A percentile compares a stretch with the other conserved stretches of the same genome.
Evolutionary conservation across 768 basidiomycete species (phyloP).

Genomic region (Auricularia cornea): DNA sequence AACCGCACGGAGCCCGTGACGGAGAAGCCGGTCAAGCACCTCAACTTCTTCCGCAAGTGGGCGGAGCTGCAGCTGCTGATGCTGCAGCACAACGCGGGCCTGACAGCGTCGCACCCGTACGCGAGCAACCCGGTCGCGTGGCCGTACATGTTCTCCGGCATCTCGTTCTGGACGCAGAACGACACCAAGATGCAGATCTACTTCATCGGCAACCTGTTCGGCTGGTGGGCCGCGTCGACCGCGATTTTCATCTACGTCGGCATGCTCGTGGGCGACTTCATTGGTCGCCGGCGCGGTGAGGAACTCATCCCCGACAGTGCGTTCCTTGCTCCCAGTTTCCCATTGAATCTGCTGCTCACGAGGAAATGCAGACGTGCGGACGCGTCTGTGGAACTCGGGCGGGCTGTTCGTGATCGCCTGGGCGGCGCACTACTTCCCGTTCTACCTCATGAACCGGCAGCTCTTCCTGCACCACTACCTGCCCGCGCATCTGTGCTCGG

Average conservation of each 20-base stretch:
- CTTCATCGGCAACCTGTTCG: constrained; percentile 86
- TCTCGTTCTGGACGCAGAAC: constrained; percentile 96
- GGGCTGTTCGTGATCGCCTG: constrained; percentile 94
- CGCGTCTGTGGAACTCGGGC: constrained; percentile 89
- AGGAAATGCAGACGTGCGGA: constrained; percentile 62
- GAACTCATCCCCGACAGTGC: constrained; percentile 82
- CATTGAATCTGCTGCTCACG: constrained; percentile 1
- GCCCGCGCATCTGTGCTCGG: constrained; percentile 89
- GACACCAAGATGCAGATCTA: constrained; percentile 88
- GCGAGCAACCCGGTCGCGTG: constrained; percentile 94
- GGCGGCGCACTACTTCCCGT: constrained; percentile 93
- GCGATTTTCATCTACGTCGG: constrained; percentile 84
- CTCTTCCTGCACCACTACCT: constrained; percentile 97
- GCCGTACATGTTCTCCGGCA: constrained; percentile 94
- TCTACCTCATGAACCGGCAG: constrained; percentile 97
- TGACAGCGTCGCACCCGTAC: constrained; percentile 96
- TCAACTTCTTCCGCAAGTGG: constrained; percentile 95
- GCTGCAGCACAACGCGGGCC: constrained; percentile 98
- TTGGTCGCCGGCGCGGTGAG: constrained; percentile 78
- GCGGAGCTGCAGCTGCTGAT: constrained; percentile 88
- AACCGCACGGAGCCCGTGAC: constrained; percentile 45
- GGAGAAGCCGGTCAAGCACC: constrained; percentile 62
- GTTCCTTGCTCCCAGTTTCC: constrained; percentile 26
- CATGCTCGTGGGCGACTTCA: constrained; percentile 78
- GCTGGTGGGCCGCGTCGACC: constrained; percentile 91